Evolutionary conservation across 2,329 filamentous ascomycete genomes (phyloP), one percentile per base, ranked within the genome.

Genomic region (Beauveria sp.): DNA sequence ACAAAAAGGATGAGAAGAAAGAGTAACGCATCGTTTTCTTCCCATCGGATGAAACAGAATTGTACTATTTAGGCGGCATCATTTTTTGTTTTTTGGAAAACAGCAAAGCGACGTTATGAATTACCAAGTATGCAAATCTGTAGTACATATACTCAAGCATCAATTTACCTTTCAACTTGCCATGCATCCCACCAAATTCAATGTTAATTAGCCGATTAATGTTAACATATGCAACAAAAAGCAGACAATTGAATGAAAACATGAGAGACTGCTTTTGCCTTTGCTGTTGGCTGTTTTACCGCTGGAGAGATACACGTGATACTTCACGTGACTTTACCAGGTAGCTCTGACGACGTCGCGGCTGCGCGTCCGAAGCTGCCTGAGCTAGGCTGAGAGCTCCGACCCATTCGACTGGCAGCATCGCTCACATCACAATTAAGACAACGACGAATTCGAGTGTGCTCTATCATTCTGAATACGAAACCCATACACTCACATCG

Each of bases 291-390:
- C 12, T 10, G 18, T 5, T 18, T 26, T 34, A 24, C 3, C 7
- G n/a, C 5, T 40, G 2, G 8, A 41, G 2, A 50, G 14, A 2
- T 30, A n/a, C 61, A 62, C 61, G 61, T 62, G 61, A 44, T 2
- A 18, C 1, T 16, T 34, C 61, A 63, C 61, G 61, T 61, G 61
- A 63, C 18, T 8, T 3, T 16, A 37, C 12, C 54, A 53, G 53
- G 58, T 58, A 61, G 54, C 58, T 61, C 34, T 56, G 53, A 41
- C 43, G 61, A 55, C 56, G 61, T 60, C 47, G 61, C 61, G 53
- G 59, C 53, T 58, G 59, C 62, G 62, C 62, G 62, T 63, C 55
- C 62, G 40, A 56, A 63, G 62, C 59, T 63, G 62, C 62, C 62
- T 63, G 62, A 63, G 62, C 62, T 61, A 53, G 41, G 22, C 40